Evolutionary conservation across 805 yeast genomes (phyloP).

Genomic region (Saturnispora hagleri): DNA sequence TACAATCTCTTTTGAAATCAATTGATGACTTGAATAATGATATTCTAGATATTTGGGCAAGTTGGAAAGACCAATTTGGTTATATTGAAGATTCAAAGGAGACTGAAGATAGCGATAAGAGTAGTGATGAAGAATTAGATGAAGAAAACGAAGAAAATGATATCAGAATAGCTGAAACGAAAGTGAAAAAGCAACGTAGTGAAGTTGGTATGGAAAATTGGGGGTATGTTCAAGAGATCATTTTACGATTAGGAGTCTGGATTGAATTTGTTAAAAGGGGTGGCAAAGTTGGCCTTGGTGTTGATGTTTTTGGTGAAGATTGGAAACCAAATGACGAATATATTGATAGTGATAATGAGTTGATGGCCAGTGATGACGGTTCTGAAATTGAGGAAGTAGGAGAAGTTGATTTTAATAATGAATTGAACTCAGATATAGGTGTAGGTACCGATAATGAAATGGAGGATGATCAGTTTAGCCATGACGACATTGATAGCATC

Average conservation of each 20-base stretch:
- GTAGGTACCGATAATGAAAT: conserved; percentile 4
- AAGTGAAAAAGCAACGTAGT: neutral
- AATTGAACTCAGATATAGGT: neutral
- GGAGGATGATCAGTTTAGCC: conserved; percentile 5
- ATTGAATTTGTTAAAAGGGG: conserved; percentile 3
- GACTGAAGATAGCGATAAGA: conserved; percentile 29
- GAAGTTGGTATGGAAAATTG: conserved; percentile 5
- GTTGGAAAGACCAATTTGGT: conserved; percentile 5
- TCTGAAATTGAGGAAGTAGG: neutral
- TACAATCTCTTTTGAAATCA: neutral
- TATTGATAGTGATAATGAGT: neutral
- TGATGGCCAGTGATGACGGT: neutral
- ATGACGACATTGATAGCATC: neutral
- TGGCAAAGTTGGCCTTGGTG: conserved; percentile 5
- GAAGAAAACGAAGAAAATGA: neutral
- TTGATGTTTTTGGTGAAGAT: conserved; percentile 1
- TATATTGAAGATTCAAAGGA: neutral
- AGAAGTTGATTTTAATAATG: neutral
- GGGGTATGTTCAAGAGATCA: conserved; percentile 1
- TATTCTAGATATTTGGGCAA: conserved; percentile 2
- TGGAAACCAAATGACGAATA: neutral
- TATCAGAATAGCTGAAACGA: neutral
- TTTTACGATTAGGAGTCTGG: conserved; percentile 3
- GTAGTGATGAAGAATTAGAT: neutral
- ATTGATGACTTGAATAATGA: neutral